phyloP scores from a whole-genome alignment of 140 eudicot species.

The Bidens hawaiensis region DNA sequence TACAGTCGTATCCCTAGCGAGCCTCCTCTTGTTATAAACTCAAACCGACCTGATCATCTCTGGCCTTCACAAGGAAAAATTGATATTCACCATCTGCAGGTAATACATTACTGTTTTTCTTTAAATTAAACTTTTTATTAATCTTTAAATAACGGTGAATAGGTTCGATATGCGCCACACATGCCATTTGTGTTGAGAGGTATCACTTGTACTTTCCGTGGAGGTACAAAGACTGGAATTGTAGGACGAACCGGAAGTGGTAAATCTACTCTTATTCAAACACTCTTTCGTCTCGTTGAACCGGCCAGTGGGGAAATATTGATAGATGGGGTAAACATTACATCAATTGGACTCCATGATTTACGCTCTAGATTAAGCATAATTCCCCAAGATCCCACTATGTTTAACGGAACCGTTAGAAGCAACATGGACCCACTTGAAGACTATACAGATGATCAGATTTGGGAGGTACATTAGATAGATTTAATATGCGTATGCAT shows the following conservation, averaged over 20 bases:
- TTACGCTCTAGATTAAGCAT: slow-evolving; percentile 42
- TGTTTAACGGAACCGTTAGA: slow-evolving; percentile 46
- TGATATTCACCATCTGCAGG: slow-evolving; percentile 37
- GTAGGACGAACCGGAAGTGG: slow-evolving; percentile 96
- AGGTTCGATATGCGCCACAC: slow-evolving; percentile 64
- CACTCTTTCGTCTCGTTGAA: slow-evolving; percentile 79
- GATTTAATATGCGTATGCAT: not conserved
- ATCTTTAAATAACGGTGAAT: not conserved
- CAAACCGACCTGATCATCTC: slow-evolving; percentile 36
- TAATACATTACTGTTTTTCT: not conserved
- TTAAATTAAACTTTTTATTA: not conserved
- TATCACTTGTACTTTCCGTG: slow-evolving; percentile 40
- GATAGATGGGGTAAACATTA: slow-evolving; percentile 40
- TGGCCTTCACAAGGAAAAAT: slow-evolving; percentile 60
- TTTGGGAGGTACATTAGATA: slow-evolving; percentile 41
- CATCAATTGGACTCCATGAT: slow-evolving; percentile 46
- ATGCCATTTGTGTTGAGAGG: slow-evolving; percentile 60
- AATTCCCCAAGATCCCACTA: slow-evolving; percentile 55
- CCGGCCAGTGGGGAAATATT: slow-evolving; percentile 42
- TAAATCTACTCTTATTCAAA: slow-evolving; percentile 85
- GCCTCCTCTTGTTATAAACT: slow-evolving; percentile 57
- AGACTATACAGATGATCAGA: slow-evolving; percentile 41
- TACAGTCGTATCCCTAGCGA: slow-evolving; percentile 55
- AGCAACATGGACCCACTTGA: slow-evolving; percentile 53
- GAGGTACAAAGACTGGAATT: slow-evolving; percentile 65